Base-by-base conservation (phyloP, 2,329 filamentous ascomycete species). In the Epichloe baconii region DNA sequence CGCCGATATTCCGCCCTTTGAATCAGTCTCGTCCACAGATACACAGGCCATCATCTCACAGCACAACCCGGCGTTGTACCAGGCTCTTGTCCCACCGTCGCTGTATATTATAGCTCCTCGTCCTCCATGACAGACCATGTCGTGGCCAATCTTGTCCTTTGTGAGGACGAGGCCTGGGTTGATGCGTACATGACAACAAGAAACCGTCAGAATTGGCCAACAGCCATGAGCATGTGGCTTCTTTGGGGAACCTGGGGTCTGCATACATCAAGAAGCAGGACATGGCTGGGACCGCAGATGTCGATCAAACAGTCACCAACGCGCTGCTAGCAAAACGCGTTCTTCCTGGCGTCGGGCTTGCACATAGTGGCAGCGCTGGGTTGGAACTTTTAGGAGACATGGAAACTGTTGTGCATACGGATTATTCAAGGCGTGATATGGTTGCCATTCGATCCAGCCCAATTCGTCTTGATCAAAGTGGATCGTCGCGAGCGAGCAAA, bases 11-110 rank as follows among this genome's bases (percentile, higher is more conserved):
- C 55, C 63, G 0, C 59, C 64, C 0, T 79, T 80, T 53, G 66
- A 67, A 10, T 78, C 75, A 0, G 62, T 64, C 0, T 62, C 77
- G 2, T 66, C 72, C 0, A 70, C 78, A 17, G 65, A 74, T 21
- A 59, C 65, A 0, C 52, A 57, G 0, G 70, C 63, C 0, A 56
- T 78, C n/a, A 65, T 77, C 21, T 74, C 72, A 5, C 74, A 75
- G 50, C 59, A 64, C 35, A 77, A 75, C 52, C 47, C 56, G 2
- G 56, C 60, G 0, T 56, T 77, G 0, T 66, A 69, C 43, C 53
- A 55, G 1, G 69, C 72, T 0, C 49, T 76, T 12, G 51, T 52
- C 19, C 47, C 51, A 5, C 21, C 47, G 43, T 53, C 47, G 26
- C n/a, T 47, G 36, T 49, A 45, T 7, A 1, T 23, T 23, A 23